Conservation (phyloP, 1,284 basidiomycete species). For the Ganoderma lucidum region DNA sequence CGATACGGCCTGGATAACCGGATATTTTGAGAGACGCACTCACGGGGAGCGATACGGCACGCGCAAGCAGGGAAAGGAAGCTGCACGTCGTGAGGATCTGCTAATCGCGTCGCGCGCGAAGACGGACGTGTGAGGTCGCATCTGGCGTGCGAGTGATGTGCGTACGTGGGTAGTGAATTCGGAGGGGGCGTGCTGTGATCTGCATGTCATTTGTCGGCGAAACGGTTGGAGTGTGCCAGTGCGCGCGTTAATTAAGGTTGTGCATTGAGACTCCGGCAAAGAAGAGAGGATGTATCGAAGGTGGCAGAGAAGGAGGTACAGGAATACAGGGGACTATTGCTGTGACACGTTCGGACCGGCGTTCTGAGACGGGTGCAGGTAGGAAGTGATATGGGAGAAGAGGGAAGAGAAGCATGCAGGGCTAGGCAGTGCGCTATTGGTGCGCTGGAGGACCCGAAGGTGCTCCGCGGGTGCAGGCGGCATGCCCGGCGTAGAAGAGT, state of each 20-base stretch:
- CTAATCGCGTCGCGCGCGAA: conserved; percentile 11
- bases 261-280: conserved; percentile 19
- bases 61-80: conserved; percentile 10
- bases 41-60: not conserved
- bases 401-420: conserved; percentile 10
- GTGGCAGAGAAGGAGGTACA: conserved; percentile 10
- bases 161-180: not conserved
- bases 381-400: conserved; percentile 19
- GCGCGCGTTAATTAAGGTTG: conserved; percentile 15
- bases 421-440: conserved; percentile 17
- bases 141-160: conserved; percentile 9
- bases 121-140: not conserved
- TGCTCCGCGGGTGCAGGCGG: conserved; percentile 22
- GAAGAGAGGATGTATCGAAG: conserved; percentile 1
- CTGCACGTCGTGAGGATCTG: conserved; percentile 18
- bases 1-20: conserved; percentile 11
- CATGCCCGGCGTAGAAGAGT: conserved; percentile 4
- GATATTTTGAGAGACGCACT: not conserved
- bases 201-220: conserved; percentile 19
- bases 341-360: conserved; percentile 17
- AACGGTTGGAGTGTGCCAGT: conserved; percentile 21
- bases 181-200: conserved; percentile 17
- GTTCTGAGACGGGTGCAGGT: conserved; percentile 19
- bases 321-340: conserved; percentile 17
- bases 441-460: conserved; percentile 20